Evolutionary conservation across 164 flowering plant genomes (phyloP), one percentile per base, ranked within the genome.

Genomic region (Stephania japonica): DNA sequence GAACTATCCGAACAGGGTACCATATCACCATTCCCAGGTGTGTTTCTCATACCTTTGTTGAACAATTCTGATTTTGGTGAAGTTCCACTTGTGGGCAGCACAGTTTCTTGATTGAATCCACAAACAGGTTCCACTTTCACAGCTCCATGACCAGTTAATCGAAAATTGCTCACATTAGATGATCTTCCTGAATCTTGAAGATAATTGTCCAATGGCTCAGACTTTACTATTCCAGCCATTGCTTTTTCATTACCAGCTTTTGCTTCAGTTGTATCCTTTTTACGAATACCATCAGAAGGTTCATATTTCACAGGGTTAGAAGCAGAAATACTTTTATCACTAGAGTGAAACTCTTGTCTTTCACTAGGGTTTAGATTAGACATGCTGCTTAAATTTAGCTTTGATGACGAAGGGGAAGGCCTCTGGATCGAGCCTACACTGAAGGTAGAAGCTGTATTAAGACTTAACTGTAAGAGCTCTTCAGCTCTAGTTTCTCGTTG

Each of bases 81-180:
- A 62, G 19, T 72, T 75, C 65, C 82, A 59, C 80, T 77, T 13
- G 13, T 61, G 16, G 59, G 32, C 23, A 68, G 84, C 25, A 53
- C 42, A 13, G 26, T 38, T 72, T 38, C 73, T 19, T 59, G 69
- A 25, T 42, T 53, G 68, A 41, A 63, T 16, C 73, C 83, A 23
- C 65, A 66, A 69, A 53, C 44, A 49, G 82, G 77, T 74, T 90
- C 91, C 6, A 85, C 69, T 73, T 90, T 90, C 19, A 86, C 80
- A 43, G 63, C 63, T 65, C 73, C 72, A 61, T 18, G 16, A 68
- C 44, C 71, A 69, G 44, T 76, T 6, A 21, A 19, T 62, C 71
- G 79, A 24, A 41, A 11, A 38, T 63, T 56, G 63, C 23, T 18
- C 3, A 1, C 6, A 19, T 19, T 56, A 56, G 63, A 56, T 18